Evolutionary conservation across 2,329 filamentous ascomycete genomes (phyloP), one percentile per base, ranked within the genome.

Genomic region (Aspergillus tanneri): DNA sequence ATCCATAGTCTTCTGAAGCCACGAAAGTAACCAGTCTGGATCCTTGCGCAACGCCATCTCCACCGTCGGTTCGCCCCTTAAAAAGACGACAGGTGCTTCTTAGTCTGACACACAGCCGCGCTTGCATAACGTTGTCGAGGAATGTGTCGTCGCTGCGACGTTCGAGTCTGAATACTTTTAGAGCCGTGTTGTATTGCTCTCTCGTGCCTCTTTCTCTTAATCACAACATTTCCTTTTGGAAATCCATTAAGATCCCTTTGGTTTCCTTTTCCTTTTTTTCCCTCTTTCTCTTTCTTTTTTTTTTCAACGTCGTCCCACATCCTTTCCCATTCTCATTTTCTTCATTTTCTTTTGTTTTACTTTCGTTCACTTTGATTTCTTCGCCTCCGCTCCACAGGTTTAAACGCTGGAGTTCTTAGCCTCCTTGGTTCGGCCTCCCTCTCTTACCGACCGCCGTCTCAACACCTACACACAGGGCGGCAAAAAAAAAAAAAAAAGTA

Each of bases 31-130:
- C 49, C 43, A 52, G 51, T 52, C 44, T 52, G 50, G 47, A 45
- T 52, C 49, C 49, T 56, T 53, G 52, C 46, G 55, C 52, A 44
- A 51, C 49, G 43, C 52, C 50, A 56, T 56, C 56, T 47, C 56
- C 56, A 58, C 56, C 51, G 47, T 54, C 48, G 50, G 46, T 43
- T 46, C 36, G 48, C 58, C 58, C 58, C 57, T 41, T 54, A 46
- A 54, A 59, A 58, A 47, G 49, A 46, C 10, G 28, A 39, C 43
- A 50, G 56, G 52, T 45, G 27, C 48, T 50, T 54, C 55, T 60
- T 59, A 59, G 57, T 52, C 47, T 60, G 54, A 59, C 54, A 59
- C 58, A 58, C 58, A 57, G 52, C 56, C 58, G 59, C 55, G 58
- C 59, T 56, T 62, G 59, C 58, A 61, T 60, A 54, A 57, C 54